Percentiles rank a stretch among this genome's conserved stretches.
These are phyloP conservation scores for Hypoxylon sp. DNA, from an alignment of 2,329 filamentous ascomycete genomes.

Conservation along the genomic window DNA sequence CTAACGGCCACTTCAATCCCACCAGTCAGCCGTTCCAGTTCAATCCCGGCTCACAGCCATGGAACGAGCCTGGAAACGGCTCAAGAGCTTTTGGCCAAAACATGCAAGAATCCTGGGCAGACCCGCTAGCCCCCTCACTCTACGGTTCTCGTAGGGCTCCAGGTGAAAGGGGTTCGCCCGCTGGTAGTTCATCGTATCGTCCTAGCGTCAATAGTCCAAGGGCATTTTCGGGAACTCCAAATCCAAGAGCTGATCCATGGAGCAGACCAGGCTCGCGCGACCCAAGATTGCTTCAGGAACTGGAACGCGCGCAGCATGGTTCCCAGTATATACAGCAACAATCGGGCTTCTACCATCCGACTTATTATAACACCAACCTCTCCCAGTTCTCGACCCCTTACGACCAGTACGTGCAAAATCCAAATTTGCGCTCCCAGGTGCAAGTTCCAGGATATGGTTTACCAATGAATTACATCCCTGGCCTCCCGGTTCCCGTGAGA, in stretches of 20 bases:
- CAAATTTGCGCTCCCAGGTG: constrained; percentile 55
- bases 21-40: constrained; percentile 60
- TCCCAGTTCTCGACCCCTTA: constrained; percentile 57
- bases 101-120: constrained; percentile 55
- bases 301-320: constrained; percentile 54
- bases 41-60: constrained; percentile 64
- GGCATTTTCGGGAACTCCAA: constrained; percentile 52
- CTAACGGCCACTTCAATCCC: constrained; percentile 47
- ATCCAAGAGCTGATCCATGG: constrained; percentile 57
- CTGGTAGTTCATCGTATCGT: constrained; percentile 53
- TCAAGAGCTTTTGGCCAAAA: constrained; percentile 46
- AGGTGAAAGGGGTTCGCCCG: constrained; percentile 59
- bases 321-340: constrained; percentile 49
- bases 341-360: constrained; percentile 54
- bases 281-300: constrained; percentile 55
- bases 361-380: constrained; percentile 57
- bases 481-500: constrained; percentile 53
- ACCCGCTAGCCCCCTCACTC: constrained; percentile 48
- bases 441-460: constrained; percentile 56
- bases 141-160: constrained; percentile 57
- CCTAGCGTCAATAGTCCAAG: constrained; percentile 53
- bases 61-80: constrained; percentile 56
- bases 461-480: constrained; percentile 49
- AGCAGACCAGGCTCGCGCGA: constrained; percentile 57
- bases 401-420: constrained; percentile 57